phyloP scores from a whole-genome alignment of 352 stramenopile species.

The Pythium periplocum region DNA sequence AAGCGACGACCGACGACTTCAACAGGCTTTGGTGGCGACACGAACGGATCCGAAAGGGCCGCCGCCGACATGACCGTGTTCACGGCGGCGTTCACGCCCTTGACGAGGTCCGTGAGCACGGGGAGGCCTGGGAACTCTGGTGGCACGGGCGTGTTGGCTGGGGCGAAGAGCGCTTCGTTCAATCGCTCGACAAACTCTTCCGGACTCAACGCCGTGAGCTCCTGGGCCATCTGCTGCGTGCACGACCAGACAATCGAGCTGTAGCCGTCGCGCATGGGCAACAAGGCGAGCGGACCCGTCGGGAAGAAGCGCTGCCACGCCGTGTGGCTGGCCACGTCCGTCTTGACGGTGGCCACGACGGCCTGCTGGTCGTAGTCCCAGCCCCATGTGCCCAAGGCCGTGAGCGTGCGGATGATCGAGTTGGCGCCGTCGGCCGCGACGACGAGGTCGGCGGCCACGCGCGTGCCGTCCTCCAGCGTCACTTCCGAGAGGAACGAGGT shows the following conservation, averaged over 20 bases:
- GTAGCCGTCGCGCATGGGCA: constrained; percentile 88
- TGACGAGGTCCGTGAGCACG: constrained; percentile 69
- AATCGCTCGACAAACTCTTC: constrained; percentile 79
- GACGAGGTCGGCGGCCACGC: constrained; percentile 72
- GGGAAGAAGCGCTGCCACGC: constrained; percentile 91
- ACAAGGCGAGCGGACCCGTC: constrained; percentile 80
- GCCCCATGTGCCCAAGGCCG: constrained; percentile 84
- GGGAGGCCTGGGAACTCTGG: constrained; percentile 75
- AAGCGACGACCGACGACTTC: constrained; percentile 70
- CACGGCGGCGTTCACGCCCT: constrained; percentile 66
- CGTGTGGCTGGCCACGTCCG: constrained; percentile 66
- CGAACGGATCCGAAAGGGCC: constrained; percentile 70
- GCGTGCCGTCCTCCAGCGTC: constrained; percentile 60
- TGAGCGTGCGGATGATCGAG: constrained; percentile 84
- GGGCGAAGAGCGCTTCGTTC: constrained; percentile 70
- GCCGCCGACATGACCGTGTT: constrained; percentile 73
- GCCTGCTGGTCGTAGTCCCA: constrained; percentile 92
- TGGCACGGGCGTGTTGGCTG: constrained; percentile 35
- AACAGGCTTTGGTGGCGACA: constrained; percentile 59
- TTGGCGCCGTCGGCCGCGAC: constrained; percentile 87
- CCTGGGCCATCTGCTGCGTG: constrained; percentile 70
- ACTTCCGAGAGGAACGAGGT: constrained; percentile 53
- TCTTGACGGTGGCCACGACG: constrained; percentile 90
- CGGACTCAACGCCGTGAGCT: constrained; percentile 61
- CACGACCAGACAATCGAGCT: constrained; percentile 91